Base-by-base conservation (phyloP, 2,329 filamentous ascomycete species). In the Trichoderma harzianum region DNA sequence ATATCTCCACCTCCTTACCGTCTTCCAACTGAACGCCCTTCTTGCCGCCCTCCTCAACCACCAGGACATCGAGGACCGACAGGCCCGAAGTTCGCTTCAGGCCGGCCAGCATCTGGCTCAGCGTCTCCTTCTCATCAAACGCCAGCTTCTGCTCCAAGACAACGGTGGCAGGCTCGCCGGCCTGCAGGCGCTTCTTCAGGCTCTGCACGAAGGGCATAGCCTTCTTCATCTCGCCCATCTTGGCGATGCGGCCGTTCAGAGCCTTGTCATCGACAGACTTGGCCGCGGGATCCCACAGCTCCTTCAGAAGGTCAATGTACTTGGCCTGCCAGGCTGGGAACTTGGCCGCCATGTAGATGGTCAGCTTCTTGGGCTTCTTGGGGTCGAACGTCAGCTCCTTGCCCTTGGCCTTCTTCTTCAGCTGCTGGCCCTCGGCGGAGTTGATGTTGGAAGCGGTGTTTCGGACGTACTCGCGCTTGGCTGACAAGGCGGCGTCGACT, bases 131-230 rank as follows among this genome's bases (percentile, higher is more conserved):
- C 85, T 99, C 96, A 77, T 98, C 91, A 81, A 98, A 99, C 1
- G 89, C 87, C 73, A 99, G 86, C 83, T 95, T 93, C 75, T 94
- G 88, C 79, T 95, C 90, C 78, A 98, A 91, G 11, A 98, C 93
- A 2, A 83, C 86, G 28, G 88, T 85, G 2, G 89, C 84, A 16
- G 86, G 83, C 82, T 95, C 90, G 73, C 93, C 92, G 64, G 87
- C 86, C 71, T 94, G 86, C 70, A 99, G 88, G 67, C 93, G 90
- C 81, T 89, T 93, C 91, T 98, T 98, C 73, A 98, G 85, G 7
- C 81, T 84, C 84, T 98, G 95, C 64, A 98, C 91, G 79, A 98
- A 98, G 0, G 96, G 96, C 95, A 98, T 98, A 3, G 94, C 95
- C 84, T 97, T 96, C 89, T 98, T 99, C 88, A 94, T 94, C 83